These are phyloP conservation scores for Rhodotorula paludigena DNA, from an alignment of 768 basidiomycete species.

Conservation along the genomic window DNA sequence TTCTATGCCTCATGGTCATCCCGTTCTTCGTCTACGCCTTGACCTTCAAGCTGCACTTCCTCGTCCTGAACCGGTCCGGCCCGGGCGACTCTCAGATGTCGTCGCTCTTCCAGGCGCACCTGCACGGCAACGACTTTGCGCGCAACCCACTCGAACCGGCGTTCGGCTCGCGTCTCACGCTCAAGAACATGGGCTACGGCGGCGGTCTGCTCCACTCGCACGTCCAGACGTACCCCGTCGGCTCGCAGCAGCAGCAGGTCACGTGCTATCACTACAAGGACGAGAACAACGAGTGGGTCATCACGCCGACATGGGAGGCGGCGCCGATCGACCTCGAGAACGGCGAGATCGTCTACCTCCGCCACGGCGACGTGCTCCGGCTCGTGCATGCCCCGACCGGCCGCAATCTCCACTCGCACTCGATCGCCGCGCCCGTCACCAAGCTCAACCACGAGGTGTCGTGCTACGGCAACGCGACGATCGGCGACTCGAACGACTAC, in stretches of 20 bases:
- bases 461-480: constrained; percentile 81
- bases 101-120: constrained; percentile 93
- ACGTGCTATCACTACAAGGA: constrained; percentile 99
- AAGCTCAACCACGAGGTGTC: constrained; percentile 89
- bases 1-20: constrained; percentile 76
- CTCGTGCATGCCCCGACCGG: constrained; percentile 75
- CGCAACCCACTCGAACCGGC: constrained; percentile 86
- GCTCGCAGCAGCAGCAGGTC: constrained; percentile 89
- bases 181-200: constrained; percentile 97
- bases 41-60: constrained; percentile 93
- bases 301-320: constrained; percentile 78
- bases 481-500: constrained; percentile 83
- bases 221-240: constrained; percentile 86
- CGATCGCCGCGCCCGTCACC: constrained; percentile 76
- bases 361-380: constrained; percentile 71
- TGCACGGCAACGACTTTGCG: constrained; percentile 89
- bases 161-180: constrained; percentile 78
- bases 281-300: constrained; percentile 84
- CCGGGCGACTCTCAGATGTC: constrained; percentile 99
- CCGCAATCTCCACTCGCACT: constrained; percentile 88
- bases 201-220: constrained; percentile 96
- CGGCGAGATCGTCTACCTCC: constrained; percentile 62
- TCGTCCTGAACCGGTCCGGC: constrained; percentile 86
- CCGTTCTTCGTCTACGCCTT: constrained; percentile 89
- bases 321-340: constrained; percentile 59